Evolutionary conservation across 352 stramenopile genomes (phyloP).

Genomic region (Globisporangium parvum): DNA sequence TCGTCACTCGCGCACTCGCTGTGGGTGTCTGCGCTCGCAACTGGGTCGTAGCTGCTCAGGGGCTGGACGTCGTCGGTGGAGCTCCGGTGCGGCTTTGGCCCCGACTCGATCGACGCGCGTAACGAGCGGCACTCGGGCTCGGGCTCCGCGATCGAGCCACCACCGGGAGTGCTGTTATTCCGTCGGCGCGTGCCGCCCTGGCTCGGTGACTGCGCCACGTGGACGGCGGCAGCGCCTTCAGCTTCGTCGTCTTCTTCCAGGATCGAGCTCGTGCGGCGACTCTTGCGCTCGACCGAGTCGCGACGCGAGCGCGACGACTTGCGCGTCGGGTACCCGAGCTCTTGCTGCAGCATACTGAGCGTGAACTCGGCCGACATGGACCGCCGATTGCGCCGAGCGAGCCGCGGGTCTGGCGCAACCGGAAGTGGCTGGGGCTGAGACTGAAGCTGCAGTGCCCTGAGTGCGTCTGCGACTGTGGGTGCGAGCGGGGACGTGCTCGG

Average conservation of each 20-base stretch:
- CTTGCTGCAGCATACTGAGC: slow-evolving; percentile 60
- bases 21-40: too few relatives aligned
- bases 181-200: background rate
- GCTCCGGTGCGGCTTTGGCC: too few relatives aligned
- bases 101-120: slow-evolving; percentile 8
- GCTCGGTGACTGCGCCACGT: background rate
- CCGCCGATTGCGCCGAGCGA: slow-evolving; percentile 24
- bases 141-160: background rate
- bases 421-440: background rate
- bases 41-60: slow-evolving; percentile 13
- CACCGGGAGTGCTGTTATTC: background rate
- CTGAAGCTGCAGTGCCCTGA: background rate
- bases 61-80: too few relatives aligned
- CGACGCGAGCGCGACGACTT: slow-evolving; percentile 11
- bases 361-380: slow-evolving; percentile 53
- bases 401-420: slow-evolving; percentile 1
- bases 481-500: background rate
- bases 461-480: background rate
- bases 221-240: background rate
- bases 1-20: slow-evolving; percentile 1
- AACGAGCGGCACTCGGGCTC: slow-evolving; percentile 11
- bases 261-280: slow-evolving; percentile 29
- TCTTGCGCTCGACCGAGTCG: slow-evolving; percentile 17
- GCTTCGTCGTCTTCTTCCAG: slow-evolving; percentile 25
- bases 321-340: slow-evolving; percentile 63